These are phyloP conservation scores for Didymella keratinophila DNA, from an alignment of 2,329 filamentous ascomycete genomes.

Conservation along the genomic window DNA sequence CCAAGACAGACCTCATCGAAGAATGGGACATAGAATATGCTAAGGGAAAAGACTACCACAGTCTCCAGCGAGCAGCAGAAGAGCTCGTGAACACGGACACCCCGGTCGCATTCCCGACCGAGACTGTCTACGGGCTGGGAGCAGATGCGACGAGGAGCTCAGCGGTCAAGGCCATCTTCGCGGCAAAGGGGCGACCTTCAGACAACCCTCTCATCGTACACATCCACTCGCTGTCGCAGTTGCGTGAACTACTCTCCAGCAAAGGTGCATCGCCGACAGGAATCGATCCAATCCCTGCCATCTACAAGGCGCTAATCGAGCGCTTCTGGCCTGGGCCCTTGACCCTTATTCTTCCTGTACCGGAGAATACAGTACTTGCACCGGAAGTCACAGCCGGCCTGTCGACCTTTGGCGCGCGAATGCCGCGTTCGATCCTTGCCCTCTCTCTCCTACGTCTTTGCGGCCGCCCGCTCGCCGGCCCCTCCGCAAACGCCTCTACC, in stretches of 20 bases:
- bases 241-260: constrained; percentile 66
- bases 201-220: constrained; percentile 98
- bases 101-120: constrained; percentile 94
- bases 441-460: constrained; percentile 83
- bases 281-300: constrained; percentile 67
- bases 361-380: constrained; percentile 73
- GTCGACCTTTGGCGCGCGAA: constrained; percentile 84
- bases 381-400: constrained; percentile 92
- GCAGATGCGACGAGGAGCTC: constrained; percentile 88
- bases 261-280: constrained; percentile 19
- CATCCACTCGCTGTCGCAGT: constrained; percentile 80
- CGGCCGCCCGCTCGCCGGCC: constrained; percentile 82
- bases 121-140: constrained; percentile 97
- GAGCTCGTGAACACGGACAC: constrained; percentile 70
- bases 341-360: constrained; percentile 86
- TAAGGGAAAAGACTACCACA: constrained; percentile 56
- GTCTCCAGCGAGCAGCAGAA: constrained; percentile 70
- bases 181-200: constrained; percentile 85
- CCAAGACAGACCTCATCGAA: constrained; percentile 45
- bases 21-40: constrained; percentile 47
- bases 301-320: constrained; percentile 80
- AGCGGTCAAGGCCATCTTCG: constrained; percentile 90
- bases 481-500: constrained; percentile 93
- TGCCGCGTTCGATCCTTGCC: constrained; percentile 86
- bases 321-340: constrained; percentile 94